Evolutionary conservation across 306 rosid species (phyloP).

Genomic region (Lagenaria siceraria): DNA sequence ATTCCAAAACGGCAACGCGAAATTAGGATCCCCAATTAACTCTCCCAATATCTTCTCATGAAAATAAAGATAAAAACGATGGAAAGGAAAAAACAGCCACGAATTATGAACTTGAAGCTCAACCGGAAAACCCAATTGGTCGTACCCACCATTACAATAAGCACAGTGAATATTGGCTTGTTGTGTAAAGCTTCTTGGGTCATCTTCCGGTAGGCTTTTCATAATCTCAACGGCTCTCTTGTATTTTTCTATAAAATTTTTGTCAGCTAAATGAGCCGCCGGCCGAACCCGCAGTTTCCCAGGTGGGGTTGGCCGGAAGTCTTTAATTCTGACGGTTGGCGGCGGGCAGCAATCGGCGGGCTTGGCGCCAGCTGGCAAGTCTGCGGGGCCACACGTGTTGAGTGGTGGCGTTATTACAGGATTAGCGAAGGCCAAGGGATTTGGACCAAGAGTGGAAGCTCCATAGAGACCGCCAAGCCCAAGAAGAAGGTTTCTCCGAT

Average conservation of each 20-base stretch:
- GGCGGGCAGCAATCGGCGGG: constrained; percentile 56
- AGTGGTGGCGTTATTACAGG: constrained; percentile 43
- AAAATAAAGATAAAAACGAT: constrained; percentile 67
- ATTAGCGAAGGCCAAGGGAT: constrained; percentile 40
- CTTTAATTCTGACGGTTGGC: constrained; percentile 20
- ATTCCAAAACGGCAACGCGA: constrained; percentile 68
- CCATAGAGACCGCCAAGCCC: constrained; percentile 57
- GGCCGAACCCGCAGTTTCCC: constrained; percentile 29
- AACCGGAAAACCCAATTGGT: constrained; percentile 47
- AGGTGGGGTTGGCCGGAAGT: constrained; percentile 24
- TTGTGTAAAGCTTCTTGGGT: constrained; percentile 52
- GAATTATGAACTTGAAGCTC: constrained; percentile 59
- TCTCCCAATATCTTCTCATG: constrained; percentile 56
- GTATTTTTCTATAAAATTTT: constrained; percentile 35
- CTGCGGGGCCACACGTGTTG: constrained; percentile 31
- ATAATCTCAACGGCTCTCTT: constrained; percentile 37
- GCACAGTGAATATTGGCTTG: constrained; percentile 83
- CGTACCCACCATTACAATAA: constrained; percentile 67
- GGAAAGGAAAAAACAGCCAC: constrained; percentile 87
- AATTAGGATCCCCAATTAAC: constrained; percentile 49
- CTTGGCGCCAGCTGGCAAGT: constrained; percentile 18
- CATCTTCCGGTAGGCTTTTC: constrained; percentile 51
- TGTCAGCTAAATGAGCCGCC: constrained; percentile 38
- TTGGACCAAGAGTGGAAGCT: constrained; percentile 20
- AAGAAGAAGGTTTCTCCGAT: constrained; percentile 44